phyloP scores from a whole-genome alignment of 148 eudicot genomes.

The Rheum nobile region DNA sequence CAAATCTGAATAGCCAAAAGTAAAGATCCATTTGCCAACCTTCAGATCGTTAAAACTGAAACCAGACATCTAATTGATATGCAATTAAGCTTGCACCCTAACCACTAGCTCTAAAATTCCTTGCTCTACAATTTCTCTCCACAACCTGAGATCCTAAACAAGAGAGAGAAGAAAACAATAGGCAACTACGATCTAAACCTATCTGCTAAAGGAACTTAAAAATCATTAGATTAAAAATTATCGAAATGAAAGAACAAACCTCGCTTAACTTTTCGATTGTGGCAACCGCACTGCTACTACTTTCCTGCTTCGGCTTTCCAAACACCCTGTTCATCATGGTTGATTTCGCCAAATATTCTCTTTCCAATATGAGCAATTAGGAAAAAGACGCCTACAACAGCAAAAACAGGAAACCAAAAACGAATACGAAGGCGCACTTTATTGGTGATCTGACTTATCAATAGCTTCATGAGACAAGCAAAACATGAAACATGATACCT shows the following conservation, averaged over 20 bases:
- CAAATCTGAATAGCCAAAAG: neutral
- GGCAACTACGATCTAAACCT: neutral
- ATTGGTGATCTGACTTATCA: neutral
- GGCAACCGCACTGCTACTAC: slow-evolving; percentile 5
- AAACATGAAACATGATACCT: neutral
- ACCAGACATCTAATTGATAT: neutral
- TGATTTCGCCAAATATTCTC: neutral
- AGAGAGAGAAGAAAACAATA: neutral
- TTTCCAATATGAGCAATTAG: neutral
- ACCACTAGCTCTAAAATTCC: neutral
- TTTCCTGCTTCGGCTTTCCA: slow-evolving; percentile 5
- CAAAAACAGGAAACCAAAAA: neutral
- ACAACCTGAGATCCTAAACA: neutral
- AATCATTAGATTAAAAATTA: neutral
- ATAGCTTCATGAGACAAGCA: neutral
- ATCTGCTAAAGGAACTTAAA: neutral
- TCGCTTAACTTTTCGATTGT: slow-evolving; percentile 8
- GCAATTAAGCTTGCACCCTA: neutral
- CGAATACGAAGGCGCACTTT: neutral
- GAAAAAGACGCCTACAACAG: neutral
- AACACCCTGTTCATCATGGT: slow-evolving; percentile 4
- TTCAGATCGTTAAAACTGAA: neutral
- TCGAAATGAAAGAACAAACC: slow-evolving; percentile 2
- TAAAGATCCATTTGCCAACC: neutral
- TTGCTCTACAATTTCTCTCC: neutral